Base-by-base conservation (phyloP, 495 filamentous ascomycete genomes). In the Xylaria castorea region DNA sequence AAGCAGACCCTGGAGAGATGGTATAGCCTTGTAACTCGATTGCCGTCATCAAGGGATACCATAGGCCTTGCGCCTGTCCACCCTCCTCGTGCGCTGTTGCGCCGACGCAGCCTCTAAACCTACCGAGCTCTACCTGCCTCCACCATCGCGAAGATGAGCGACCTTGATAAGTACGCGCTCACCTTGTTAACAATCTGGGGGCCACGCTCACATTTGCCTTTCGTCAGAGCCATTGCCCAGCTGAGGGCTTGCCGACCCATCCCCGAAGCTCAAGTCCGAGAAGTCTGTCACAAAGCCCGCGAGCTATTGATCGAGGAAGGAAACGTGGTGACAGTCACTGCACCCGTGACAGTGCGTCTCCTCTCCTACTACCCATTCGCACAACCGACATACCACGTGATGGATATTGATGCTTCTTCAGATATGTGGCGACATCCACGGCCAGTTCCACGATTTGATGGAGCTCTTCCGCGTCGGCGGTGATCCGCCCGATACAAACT, bases 391-490 rank as follows among this genome's bases (percentile, higher is more conserved):
- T 34, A 57, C 40, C 38, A 16, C 40, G 8, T 22, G 7, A 34
- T 70, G 50, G n/a, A 22, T 70, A 34, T 48, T 78, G 27, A 76
- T 63, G 64, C 8, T 60, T 66, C 50, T 60, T 22, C 58, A 91
- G 90, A 98, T 99, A 89, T 99, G 96, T 80, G 96, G 96, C 65
- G 96, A 99, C 78, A 99, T 99, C 73, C 95, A 99, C 77, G 96
- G 96, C 73, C 96, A 99, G 80, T 99, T 99, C 78, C 96, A 99
- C 81, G 96, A 99, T 78, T 80, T 99, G 76, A 99, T 99, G 96
- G 96, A 99, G 83, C 88, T 99, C 22, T 99, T 99, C 81, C 90
- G 94, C 61, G 94, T 98, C 18, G 96, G 96, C 68, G 96, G 96
- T 46, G 93, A 97, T 77, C 93, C 96, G 2, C 96, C 96, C 22